Evolutionary conservation across 2,329 filamentous ascomycete species (phyloP), one percentile per base, ranked within the genome.

Genomic region (Monascus ruber): DNA sequence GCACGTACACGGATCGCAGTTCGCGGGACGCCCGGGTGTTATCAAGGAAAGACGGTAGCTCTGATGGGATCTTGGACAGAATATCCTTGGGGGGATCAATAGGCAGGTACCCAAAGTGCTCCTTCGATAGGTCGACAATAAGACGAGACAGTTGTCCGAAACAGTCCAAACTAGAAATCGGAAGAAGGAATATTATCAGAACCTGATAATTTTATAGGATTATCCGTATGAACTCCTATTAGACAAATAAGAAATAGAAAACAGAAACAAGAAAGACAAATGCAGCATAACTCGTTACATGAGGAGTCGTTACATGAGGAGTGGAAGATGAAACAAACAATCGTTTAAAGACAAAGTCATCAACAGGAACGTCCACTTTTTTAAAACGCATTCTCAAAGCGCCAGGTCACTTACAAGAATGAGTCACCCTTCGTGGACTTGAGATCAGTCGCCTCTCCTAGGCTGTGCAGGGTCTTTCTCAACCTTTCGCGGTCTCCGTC

Each of bases 31-130:
- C 64, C 9, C 60, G 55, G 6, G 69, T 73, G 47, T 73, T 70
- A 45, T 67, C 70, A 33, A 74, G 59, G 56, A 76, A 74, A 2
- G 71, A 67, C 5, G 72, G 72, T n/a, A 76, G 54, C 31, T 66
- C 66, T 24, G 69, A 56, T 33, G 72, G 72, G 29, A 75, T 68
- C 41, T 70, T 69, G 31, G 64, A 64, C 11, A 74, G 55, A 33
- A 72, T 64, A 40, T 73, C 68, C 35, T 68, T 59, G 5, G 69
- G 68, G 31, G 69, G 69, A 41, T 66, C 64, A 46, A 70, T 68
- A 27, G 70, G 69, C 27, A 72, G 64, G 47, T 73, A 68, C 42
- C 60, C 59, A 51, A 74, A 74, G 47, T 73, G 68, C 38, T 70
- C 69, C 40, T 66, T 62, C 29, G 71, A 69, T 32, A 74, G 60